A percentile compares a stretch with the other conserved stretches of the same genome.
phyloP scores from a whole-genome alignment of 495 filamentous ascomycete genomes.

The Diplogelasinospora grovesii region DNA sequence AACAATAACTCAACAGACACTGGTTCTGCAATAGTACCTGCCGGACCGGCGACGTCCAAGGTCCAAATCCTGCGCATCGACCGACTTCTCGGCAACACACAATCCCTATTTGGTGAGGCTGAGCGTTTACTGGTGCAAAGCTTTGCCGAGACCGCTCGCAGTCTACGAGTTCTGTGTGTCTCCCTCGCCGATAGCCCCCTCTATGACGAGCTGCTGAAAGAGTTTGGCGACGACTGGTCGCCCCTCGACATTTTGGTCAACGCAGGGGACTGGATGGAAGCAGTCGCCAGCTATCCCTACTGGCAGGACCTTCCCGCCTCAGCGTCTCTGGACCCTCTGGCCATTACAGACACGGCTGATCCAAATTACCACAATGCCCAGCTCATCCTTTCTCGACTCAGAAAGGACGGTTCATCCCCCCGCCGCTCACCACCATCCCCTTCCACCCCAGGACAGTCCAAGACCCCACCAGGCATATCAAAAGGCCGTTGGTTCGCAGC shows the following conservation, averaged over 20 bases:
- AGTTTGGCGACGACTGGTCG: constrained; percentile 5
- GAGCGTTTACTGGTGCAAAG: constrained; percentile 3
- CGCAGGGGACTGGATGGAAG: constrained; percentile 13
- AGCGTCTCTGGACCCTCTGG: background rate
- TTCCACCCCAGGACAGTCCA: too few relatives aligned
- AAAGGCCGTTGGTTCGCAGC: constrained; percentile 1
- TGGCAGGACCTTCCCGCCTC: constrained; percentile 5
- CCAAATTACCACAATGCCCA: constrained; percentile 5
- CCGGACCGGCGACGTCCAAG: background rate
- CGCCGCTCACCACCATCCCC: background rate
- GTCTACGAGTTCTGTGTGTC: constrained; percentile 4
- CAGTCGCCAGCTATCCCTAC: constrained; percentile 12
- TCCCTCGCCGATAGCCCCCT: constrained; percentile 6
- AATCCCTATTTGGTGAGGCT: background rate
- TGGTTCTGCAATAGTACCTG: too few relatives aligned
- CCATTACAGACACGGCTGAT: constrained; percentile 2
- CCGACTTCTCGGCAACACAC: background rate
- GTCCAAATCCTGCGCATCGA: constrained; percentile 7
- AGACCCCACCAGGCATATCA: background rate
- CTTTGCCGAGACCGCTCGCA: constrained; percentile 11
- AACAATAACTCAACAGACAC: background rate
- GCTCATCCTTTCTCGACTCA: constrained; percentile 3
- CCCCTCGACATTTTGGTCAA: constrained; percentile 12
- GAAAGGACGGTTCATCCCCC: background rate
- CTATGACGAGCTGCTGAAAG: constrained; percentile 9